Evolutionary conservation across 176 grass and related monocot genomes (phyloP), one percentile per base, ranked within the genome.

Genomic region (Oryza punctata): DNA sequence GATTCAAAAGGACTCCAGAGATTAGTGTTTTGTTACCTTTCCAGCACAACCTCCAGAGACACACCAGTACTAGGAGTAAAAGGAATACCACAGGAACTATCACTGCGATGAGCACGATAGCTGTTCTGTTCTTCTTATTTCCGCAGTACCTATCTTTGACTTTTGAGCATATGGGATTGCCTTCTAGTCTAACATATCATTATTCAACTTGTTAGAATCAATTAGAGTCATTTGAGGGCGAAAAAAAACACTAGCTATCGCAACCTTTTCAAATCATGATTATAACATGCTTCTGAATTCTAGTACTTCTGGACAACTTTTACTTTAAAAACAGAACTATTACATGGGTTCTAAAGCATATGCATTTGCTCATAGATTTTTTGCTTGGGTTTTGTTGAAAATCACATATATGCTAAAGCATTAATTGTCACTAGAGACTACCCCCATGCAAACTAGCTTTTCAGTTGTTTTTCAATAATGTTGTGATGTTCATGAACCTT

Each of bases 131-230:
- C 37, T 21, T 81, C 70, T 73, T 72, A 23, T 47, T 46, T 33
- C 57, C 21, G 4, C 81, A 83, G 57, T 83, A 83, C 0, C 38
- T 45, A 16, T 9, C 70, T 23, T 21, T 83, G 59, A n/a, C 27
- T n/a, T 47, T 65, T 23, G 57, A 69, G 79, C 64, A 67, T 82
- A 81, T 3, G 3, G 80, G 85, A 76, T 76, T 82, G 70, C 63
- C 73, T 82, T 69, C 61, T 40, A 67, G 70, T 70, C 61, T 75
- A 37, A 43, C 24, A 46, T 18, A 45, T 10, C 18, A 57, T 61
- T 10, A 61, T 0, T 24, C 63, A 59, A 60, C 2, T 7, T 65
- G 45, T 52, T 6, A 32, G 7, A 25, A 45, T 27, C 44, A 35
- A 76, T 32, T 29, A 67, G 2, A 32, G 32, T 72, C 21, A 76